A percentile compares a stretch with the other conserved stretches of the same genome.
phyloP scores from a whole-genome alignment of 305 asterid genomes.

The Ilex paraguariensis region DNA sequence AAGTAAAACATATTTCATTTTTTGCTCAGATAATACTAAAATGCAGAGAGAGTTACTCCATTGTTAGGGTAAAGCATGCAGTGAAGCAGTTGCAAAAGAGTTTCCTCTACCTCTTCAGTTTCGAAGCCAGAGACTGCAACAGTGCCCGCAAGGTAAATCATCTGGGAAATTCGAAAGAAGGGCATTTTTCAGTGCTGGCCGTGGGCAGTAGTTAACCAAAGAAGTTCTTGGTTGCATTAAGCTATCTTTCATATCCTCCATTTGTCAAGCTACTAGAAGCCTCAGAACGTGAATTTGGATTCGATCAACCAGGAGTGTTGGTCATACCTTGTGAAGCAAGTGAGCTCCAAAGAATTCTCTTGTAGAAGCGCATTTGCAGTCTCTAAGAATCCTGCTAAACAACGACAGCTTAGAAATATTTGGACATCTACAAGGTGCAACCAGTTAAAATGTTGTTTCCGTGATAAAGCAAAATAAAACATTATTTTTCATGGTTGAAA shows the following conservation, averaged over 20 bases:
- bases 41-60: no score
- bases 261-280: conserved; percentile 40
- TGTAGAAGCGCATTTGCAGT: no score
- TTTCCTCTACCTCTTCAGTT: conserved; percentile 6
- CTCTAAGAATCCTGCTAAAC: no score
- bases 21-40: no score
- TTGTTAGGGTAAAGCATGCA: conserved; percentile 1
- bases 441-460: no score
- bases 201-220: conserved; percentile 27
- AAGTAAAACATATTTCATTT: no score
- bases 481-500: no score
- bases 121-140: conserved; percentile 6
- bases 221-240: conserved; percentile 32
- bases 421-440: no score
- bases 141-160: background rate
- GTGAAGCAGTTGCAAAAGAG: background rate
- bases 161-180: conserved; percentile 3
- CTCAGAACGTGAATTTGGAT: conserved; percentile 41
- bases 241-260: conserved; percentile 35
- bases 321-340: conserved; percentile 41
- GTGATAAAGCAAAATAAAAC: no score
- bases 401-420: no score
- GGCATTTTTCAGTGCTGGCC: conserved; percentile 35
- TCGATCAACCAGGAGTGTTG: conserved; percentile 30
- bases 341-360: conserved; percentile 25